Conservation (phyloP, 768 basidiomycete species). For the Exsudoporus frostii region DNA sequence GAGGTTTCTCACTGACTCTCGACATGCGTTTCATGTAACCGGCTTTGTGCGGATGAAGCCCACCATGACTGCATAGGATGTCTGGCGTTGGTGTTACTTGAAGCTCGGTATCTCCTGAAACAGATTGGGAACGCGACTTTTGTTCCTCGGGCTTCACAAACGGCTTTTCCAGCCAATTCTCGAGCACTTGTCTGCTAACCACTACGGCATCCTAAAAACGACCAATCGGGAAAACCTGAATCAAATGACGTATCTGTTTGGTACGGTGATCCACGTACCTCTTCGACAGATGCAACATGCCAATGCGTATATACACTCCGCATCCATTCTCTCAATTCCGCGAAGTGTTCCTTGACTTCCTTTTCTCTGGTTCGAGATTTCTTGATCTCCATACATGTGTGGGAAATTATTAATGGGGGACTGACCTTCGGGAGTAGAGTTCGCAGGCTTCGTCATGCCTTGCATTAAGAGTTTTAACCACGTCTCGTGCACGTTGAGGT, state of each 20-base stretch:
- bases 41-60: conserved; percentile 58
- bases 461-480: conserved; percentile 54
- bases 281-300: conserved; percentile 45
- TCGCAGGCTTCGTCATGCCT: conserved; percentile 54
- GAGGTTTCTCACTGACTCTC: conserved; percentile 36
- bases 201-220: conserved; percentile 50
- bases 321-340: conserved; percentile 49
- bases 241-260: conserved; percentile 8
- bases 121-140: conserved; percentile 18
- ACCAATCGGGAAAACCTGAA: conserved; percentile 15
- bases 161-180: conserved; percentile 53
- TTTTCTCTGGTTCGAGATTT: conserved; percentile 38
- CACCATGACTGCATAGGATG: conserved; percentile 61
- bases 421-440: conserved; percentile 46
- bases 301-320: conserved; percentile 61
- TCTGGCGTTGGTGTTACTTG: conserved; percentile 36
- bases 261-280: conserved; percentile 38
- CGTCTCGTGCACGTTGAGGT: conserved; percentile 51
- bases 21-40: conserved; percentile 67
- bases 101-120: conserved; percentile 15
- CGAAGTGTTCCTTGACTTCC: conserved; percentile 42
- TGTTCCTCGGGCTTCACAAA: conserved; percentile 21
- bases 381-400: conserved; percentile 16
- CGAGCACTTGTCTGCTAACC: conserved; percentile 57
- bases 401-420: conserved; percentile 17